Conservation (phyloP, 2,329 filamentous ascomycete genomes). For the Botrytis porri region DNA sequence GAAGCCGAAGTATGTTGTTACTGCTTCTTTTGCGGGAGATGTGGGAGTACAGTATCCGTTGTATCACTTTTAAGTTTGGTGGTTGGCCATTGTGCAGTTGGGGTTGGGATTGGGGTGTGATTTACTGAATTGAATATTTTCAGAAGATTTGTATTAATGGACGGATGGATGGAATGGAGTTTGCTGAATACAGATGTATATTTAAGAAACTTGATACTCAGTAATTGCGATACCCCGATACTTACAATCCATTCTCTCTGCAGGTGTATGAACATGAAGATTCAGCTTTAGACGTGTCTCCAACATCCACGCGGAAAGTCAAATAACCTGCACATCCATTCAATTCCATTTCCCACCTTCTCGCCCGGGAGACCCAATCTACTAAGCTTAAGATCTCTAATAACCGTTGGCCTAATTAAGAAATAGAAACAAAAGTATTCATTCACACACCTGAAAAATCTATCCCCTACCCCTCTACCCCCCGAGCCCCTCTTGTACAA, state of each 20-base stretch:
- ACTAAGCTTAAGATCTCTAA: neutral
- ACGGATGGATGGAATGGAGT: neutral
- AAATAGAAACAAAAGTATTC: no score
- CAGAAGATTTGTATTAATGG: neutral
- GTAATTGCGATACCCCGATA: neutral
- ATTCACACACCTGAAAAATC: no score
- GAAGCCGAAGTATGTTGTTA: neutral
- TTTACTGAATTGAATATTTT: neutral
- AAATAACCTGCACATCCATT: neutral
- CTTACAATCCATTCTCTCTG: neutral
- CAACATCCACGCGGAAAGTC: neutral
- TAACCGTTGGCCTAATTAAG: neutral
- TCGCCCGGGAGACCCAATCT: neutral
- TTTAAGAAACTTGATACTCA: neutral
- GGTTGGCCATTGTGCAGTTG: no score
- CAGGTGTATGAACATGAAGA: neutral
- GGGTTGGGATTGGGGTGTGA: neutral
- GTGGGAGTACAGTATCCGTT: neutral
- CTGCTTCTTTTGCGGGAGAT: neutral
- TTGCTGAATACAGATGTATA: neutral
- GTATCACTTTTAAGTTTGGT: neutral
- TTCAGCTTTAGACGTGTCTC: rapidly evolving
- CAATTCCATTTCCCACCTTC: neutral
- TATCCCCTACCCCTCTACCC: no score
- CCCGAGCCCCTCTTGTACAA: no score